Percentiles rank a stretch among this genome's conserved stretches.
Evolutionary conservation across 352 stramenopile genomes (phyloP).

Genomic region (Phytophthora idaei): DNA sequence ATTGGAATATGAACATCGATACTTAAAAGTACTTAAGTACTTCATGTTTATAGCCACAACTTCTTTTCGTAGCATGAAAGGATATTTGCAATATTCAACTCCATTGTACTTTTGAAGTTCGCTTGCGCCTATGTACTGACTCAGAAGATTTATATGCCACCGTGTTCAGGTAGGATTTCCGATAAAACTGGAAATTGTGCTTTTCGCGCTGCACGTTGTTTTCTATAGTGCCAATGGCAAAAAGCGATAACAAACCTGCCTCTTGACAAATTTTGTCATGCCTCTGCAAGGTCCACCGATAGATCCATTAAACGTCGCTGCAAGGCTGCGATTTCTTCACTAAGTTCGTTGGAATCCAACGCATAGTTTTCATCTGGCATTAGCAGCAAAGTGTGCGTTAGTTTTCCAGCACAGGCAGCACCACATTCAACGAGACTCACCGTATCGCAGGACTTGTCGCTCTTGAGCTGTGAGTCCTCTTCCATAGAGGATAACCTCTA

Average conservation of each 20-base stretch:
- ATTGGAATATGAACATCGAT: no score
- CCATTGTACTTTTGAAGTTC: no score
- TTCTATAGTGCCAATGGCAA: not conserved
- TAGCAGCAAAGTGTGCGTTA: slow-evolving; percentile 6
- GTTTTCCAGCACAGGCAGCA: not conserved
- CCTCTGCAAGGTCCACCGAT: slow-evolving; percentile 54
- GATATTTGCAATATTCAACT: no score
- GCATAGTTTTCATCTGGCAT: slow-evolving; percentile 54
- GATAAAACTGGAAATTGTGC: not conserved
- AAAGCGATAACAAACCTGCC: not conserved
- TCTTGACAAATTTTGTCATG: slow-evolving; percentile 9
- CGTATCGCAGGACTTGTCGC: slow-evolving; percentile 49
- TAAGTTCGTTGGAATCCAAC: slow-evolving; percentile 63
- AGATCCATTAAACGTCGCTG: slow-evolving; percentile 71
- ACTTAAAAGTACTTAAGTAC: no score
- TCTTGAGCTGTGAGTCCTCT: slow-evolving; percentile 50
- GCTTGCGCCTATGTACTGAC: no score
- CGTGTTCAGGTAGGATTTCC: no score
- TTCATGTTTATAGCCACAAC: no score
- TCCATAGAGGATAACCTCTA: slow-evolving; percentile 76
- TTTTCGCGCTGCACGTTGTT: not conserved
- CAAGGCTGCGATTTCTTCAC: slow-evolving; percentile 62
- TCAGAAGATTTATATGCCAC: no score
- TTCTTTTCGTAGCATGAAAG: no score
- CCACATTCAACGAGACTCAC: slow-evolving; percentile 22